Evolutionary conservation across 2,329 filamentous ascomycete species (phyloP).

Genomic region (Colletotrichum theobromicola): DNA sequence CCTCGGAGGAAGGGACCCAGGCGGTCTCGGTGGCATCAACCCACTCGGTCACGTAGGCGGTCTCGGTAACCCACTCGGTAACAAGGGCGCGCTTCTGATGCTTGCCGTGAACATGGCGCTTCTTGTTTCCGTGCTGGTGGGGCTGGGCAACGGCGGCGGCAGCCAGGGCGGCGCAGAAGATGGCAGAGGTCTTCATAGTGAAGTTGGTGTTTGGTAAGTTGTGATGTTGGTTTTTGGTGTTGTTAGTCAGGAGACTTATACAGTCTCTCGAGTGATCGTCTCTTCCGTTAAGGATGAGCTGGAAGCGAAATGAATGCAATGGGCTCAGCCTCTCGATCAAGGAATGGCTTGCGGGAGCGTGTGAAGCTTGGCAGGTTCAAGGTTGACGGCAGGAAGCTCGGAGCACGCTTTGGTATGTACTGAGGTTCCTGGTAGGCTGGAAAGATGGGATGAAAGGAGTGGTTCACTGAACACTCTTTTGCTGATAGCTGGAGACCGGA

Average conservation of each 20-base stretch:
- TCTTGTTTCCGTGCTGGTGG: conserved; percentile 39
- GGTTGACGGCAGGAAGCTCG: conserved; percentile 12
- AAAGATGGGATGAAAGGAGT: conserved; percentile 16
- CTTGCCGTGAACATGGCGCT: conserved; percentile 40
- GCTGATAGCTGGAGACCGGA: conserved; percentile 1
- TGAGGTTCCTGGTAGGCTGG: conserved; percentile 1
- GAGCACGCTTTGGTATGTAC: conserved; percentile 13
- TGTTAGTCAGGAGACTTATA: conserved; percentile 7
- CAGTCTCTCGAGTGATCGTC: not conserved
- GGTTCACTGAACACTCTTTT: conserved; percentile 20
- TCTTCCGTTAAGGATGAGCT: conserved; percentile 3
- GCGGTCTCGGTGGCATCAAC: conserved; percentile 55
- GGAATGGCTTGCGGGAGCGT: conserved; percentile 16
- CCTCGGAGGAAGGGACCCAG: conserved; percentile 43
- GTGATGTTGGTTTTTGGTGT: not conserved
- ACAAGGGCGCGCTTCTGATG: conserved; percentile 43
- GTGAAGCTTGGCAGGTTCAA: conserved; percentile 1
- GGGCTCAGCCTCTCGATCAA: conserved; percentile 7
- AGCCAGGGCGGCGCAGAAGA: conserved; percentile 48
- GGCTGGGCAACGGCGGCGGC: conserved; percentile 57
- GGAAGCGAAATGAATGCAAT: conserved; percentile 22
- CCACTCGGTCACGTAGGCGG: conserved; percentile 49
- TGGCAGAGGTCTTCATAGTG: conserved; percentile 47
- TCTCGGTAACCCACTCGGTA: conserved; percentile 58
- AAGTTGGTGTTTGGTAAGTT: not conserved